Conservation (phyloP, 305 asterid species). For the Rubia balearica region DNA sequence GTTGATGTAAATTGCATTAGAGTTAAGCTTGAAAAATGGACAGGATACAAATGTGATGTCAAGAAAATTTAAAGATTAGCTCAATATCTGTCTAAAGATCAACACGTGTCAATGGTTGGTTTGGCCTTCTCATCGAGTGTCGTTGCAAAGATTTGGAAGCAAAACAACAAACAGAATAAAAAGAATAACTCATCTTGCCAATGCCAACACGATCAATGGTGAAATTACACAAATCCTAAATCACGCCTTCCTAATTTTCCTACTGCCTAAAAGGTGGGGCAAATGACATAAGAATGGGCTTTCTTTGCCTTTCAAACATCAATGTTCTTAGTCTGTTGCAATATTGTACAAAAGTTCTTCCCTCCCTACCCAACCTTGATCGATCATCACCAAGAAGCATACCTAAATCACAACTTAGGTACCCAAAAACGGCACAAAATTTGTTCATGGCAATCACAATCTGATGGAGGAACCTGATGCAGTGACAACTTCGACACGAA, state of each 20-base stretch:
- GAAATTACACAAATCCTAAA: slow-evolving; percentile 10
- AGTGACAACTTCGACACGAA: background rate
- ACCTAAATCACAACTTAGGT: background rate
- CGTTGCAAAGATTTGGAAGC: background rate
- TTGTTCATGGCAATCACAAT: slow-evolving; percentile 1
- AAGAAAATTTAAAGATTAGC: no score
- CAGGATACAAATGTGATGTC: no score
- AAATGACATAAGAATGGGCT: background rate
- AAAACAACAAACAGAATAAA: background rate
- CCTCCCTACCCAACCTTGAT: background rate
- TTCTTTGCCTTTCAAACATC: background rate
- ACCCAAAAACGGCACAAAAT: background rate
- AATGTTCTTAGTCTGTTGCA: background rate
- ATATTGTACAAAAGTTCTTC: slow-evolving; percentile 7
- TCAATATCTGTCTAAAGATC: no score
- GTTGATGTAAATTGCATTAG: no score
- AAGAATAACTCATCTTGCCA: background rate
- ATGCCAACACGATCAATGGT: background rate
- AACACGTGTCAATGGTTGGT: no score
- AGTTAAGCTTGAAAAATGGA: no score
- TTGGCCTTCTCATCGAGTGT: no score
- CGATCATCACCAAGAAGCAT: background rate
- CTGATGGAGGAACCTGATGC: background rate
- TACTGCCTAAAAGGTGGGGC: background rate
- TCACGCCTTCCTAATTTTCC: background rate